These are phyloP conservation scores for Exophiala sideris DNA, from an alignment of 2,329 filamentous ascomycete genomes.

Conservation along the genomic window DNA sequence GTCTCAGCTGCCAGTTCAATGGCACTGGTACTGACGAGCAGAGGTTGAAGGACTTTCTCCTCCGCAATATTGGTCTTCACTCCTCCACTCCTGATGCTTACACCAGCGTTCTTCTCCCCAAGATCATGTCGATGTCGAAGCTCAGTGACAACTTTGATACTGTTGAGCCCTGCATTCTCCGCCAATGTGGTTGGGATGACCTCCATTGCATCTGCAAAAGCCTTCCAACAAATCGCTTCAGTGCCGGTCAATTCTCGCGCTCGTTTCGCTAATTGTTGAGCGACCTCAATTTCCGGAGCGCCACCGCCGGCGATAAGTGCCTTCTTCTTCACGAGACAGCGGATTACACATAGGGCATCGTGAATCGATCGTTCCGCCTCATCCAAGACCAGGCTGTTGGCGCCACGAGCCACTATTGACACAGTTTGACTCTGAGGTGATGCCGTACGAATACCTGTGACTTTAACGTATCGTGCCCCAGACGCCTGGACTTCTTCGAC, in stretches of 20 bases:
- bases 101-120: conserved; percentile 92
- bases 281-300: conserved; percentile 94
- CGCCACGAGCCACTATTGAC: conserved; percentile 89
- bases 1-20: conserved; percentile 97
- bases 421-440: conserved; percentile 66
- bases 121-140: conserved; percentile 89
- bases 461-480: conserved; percentile 89
- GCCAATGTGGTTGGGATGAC: conserved; percentile 94
- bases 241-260: conserved; percentile 82
- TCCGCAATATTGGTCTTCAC: conserved; percentile 96
- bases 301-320: conserved; percentile 97
- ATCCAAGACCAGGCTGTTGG: conserved; percentile 90
- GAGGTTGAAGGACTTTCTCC: conserved; percentile 92
- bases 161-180: conserved; percentile 96
- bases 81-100: conserved; percentile 96
- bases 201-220: conserved; percentile 95
- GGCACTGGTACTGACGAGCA: conserved; percentile 94
- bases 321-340: conserved; percentile 98
- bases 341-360: conserved; percentile 95
- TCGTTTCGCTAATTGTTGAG: conserved; percentile 77
- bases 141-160: conserved; percentile 97
- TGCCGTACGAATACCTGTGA: conserved; percentile 81
- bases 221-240: conserved; percentile 98
- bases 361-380: conserved; percentile 96
- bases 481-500: conserved; percentile 87